Evolutionary conservation across 352 stramenopile genomes (phyloP).

Genomic region (Albugo laibachii): DNA sequence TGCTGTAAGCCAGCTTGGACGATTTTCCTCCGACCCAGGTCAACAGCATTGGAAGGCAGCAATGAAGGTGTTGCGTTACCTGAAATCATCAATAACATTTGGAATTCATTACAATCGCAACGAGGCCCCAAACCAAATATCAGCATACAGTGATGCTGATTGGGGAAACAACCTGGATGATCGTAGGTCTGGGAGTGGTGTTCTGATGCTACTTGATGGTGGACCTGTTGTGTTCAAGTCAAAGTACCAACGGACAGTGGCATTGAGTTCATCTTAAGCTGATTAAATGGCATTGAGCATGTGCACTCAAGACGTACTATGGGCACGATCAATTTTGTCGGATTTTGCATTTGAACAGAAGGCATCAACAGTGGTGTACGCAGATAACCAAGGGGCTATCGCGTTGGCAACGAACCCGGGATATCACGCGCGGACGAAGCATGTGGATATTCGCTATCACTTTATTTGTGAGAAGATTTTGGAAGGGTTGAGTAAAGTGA

Average conservation of each 20-base stretch:
- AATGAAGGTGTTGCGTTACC: too few species aligned
- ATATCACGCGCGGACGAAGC: slow-evolving; percentile 5
- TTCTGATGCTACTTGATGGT: slow-evolving; percentile 3
- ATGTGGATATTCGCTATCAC: slow-evolving; percentile 4
- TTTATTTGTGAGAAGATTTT: slow-evolving; percentile 3
- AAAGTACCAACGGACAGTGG: slow-evolving; percentile 7
- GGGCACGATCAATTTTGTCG: background rate
- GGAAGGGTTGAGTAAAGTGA: slow-evolving; percentile 1
- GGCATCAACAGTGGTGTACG: background rate
- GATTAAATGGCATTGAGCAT: background rate
- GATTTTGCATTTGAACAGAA: background rate
- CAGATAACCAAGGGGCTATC: slow-evolving; percentile 7
- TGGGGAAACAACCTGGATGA: slow-evolving; percentile 4
- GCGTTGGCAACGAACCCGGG: slow-evolving; percentile 2
- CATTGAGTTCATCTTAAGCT: slow-evolving; percentile 6
- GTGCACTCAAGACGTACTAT: background rate
- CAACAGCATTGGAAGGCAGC: too few species aligned
- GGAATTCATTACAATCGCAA: background rate
- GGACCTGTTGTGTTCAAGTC: slow-evolving; percentile 11
- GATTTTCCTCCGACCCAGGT: too few species aligned
- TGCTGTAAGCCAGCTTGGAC: too few species aligned
- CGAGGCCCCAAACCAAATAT: background rate
- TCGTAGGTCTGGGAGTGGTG: slow-evolving; percentile 1
- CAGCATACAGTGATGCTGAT: slow-evolving; percentile 1
- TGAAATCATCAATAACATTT: background rate